Evolutionary conservation across 495 filamentous ascomycete genomes (phyloP).

Genomic region (Aspergillus heteromorphus): DNA sequence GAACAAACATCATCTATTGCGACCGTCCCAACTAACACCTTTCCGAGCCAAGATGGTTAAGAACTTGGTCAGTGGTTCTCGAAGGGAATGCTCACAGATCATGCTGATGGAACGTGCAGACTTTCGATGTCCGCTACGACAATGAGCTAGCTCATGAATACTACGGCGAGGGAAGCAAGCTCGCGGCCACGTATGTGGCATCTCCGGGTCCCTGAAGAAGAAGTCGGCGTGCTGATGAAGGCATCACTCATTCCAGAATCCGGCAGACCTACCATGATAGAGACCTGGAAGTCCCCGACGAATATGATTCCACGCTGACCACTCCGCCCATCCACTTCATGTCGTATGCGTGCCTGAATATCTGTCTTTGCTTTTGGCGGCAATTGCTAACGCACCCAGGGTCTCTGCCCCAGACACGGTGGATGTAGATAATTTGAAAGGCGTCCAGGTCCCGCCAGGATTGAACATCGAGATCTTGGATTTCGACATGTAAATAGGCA

Average conservation of each 20-base stretch:
- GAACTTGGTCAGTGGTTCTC: neutral
- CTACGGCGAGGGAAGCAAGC: slow-evolving; percentile 18
- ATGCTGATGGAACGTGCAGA: slow-evolving; percentile 7
- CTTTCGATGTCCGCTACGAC: slow-evolving; percentile 21
- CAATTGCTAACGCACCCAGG: slow-evolving; percentile 3
- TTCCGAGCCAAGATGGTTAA: neutral
- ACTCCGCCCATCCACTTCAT: slow-evolving; percentile 19
- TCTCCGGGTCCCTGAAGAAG: neutral
- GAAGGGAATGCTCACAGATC: neutral
- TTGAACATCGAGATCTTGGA: slow-evolving; percentile 18
- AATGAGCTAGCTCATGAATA: slow-evolving; percentile 16
- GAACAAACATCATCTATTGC: neutral
- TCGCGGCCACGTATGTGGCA: slow-evolving; percentile 10
- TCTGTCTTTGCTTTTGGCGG: neutral
- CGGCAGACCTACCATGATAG: slow-evolving; percentile 13
- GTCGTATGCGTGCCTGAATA: slow-evolving; percentile 11
- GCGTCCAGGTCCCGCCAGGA: slow-evolving; percentile 13
- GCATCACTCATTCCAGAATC: slow-evolving; percentile 2
- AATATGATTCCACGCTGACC: slow-evolving; percentile 16
- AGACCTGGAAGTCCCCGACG: slow-evolving; percentile 13
- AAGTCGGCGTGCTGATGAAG: neutral
- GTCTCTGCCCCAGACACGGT: slow-evolving; percentile 13
- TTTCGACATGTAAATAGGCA: neutral
- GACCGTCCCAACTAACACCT: neutral
- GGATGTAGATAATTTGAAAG: slow-evolving; percentile 9